Evolutionary conservation across 495 filamentous ascomycete genomes (phyloP), one percentile per base, ranked within the genome.

Genomic region (Tuber melanosporum): DNA sequence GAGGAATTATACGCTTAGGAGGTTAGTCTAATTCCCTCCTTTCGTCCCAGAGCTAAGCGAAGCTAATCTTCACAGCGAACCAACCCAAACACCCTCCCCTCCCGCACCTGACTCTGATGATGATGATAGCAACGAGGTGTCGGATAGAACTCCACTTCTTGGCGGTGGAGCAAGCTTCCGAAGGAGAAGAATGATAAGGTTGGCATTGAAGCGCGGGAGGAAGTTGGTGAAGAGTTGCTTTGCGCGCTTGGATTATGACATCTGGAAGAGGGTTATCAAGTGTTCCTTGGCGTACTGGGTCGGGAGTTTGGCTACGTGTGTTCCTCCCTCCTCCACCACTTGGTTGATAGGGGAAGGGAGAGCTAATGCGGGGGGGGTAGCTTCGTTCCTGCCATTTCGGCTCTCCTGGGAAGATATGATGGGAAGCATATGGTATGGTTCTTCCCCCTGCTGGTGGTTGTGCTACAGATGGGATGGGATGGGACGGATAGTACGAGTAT

Each of bases 361-460:
- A 32, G 47, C 57, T 71, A 20, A 76, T 66, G 12, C 36, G 32
- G 44, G 49, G 49, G 17, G 43, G 73, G 73, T 70, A 81, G 81
- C 15, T 83, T 79, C 75, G 82, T 83, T 73, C 71, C 90, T 8
- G 88, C 89, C 6, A 87, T 98, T 71, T 89, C 94, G 6, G 85
- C 86, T 3, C 86, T 92, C 75, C 86, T 99, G 49, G 95, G 95
- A 8, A 88, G 90, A 77, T 92, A 95, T 82, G 95, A 98, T 87
- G 94, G 94, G 39, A 99, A 99, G 84, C 95, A 98, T 85, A 91
- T 98, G 86, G 94, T 97, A 57, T 93, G 94, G 71, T 96, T 94
- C 3, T 89, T 97, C 71, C 5, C 19, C 8, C 57, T 9, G 39
- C 6, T 32, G 26, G 26, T 5, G 20, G 7, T 43, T 15, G 26